These are phyloP conservation scores for Prunus armeniaca DNA, from an alignment of 306 rosid genomes.

Conservation along the genomic window DNA sequence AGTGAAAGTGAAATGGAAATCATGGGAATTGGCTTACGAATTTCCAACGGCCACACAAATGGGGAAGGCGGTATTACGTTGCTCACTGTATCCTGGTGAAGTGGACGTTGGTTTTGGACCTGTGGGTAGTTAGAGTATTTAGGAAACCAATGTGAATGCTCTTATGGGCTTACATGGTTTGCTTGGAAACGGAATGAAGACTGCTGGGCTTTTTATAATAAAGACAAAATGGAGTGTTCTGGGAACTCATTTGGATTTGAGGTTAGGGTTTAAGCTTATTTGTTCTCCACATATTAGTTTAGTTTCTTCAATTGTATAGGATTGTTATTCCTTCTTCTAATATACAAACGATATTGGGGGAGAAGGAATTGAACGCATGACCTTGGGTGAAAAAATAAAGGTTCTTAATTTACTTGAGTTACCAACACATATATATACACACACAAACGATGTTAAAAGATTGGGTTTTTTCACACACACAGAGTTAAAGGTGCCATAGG, in stretches of 20 bases:
- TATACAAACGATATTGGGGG: too few relatives aligned
- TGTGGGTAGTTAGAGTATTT: not conserved
- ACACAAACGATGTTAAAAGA: too few relatives aligned
- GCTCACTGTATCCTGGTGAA: constrained; percentile 18
- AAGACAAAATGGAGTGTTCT: constrained; percentile 39
- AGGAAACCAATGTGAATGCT: too few relatives aligned
- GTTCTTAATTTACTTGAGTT: too few relatives aligned
- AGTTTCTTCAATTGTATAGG: not conserved
- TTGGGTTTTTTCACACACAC: too few relatives aligned
- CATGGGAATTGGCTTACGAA: constrained; percentile 25
- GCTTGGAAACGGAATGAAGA: constrained; percentile 31
- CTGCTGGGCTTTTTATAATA: constrained; percentile 8
- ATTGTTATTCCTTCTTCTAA: too few relatives aligned
- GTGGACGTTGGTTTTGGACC: constrained; percentile 29
- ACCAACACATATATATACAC: too few relatives aligned
- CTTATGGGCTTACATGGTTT: not conserved
- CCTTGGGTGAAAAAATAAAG: too few relatives aligned
- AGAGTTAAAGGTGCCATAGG: accelerated
- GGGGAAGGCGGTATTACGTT: constrained; percentile 30
- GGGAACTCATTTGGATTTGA: constrained; percentile 20
- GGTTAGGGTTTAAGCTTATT: constrained; percentile 29
- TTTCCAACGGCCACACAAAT: constrained; percentile 34
- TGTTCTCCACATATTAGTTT: constrained; percentile 16
- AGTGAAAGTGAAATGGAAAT: not conserved
- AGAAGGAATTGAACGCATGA: too few relatives aligned